Base-by-base conservation (phyloP, 2,329 filamentous ascomycete genomes). In the Sclerotiophoma versabilis region DNA sequence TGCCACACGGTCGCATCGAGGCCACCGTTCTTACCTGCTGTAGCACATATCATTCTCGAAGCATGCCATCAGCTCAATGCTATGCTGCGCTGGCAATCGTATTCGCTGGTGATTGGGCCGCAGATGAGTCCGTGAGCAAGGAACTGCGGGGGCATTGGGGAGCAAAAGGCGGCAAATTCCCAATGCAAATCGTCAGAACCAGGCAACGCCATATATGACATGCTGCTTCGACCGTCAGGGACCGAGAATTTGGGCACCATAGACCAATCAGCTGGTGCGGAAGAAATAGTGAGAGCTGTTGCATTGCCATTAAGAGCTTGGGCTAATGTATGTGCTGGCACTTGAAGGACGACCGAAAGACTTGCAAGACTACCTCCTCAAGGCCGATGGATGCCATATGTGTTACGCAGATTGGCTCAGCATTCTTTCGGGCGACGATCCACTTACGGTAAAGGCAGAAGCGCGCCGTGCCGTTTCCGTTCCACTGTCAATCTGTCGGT, bases 381-480 rank as follows among this genome's bases (percentile, higher is more conserved):
- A 51, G 58, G 62, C 66, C 61, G 63, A 62, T 54, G 61, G 58
- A 54, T 58, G 64, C 63, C 61, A 67, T 57, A 66, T 69, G 66
- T 66, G 63, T 66, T 57, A 60, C 60, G 57, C 64, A 66, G 58
- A 61, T 64, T 71, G 60, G 63, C 49, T 59, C 58, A 59, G 54
- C 53, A 49, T 54, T 42, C 48, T 47, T 29, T 61, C 61, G 63
- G 53, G 59, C 49, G 37, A 49, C 44, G 53, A 49, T 61, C 66
- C 61, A 60, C 60, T 57, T 62, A 57, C 60, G 65, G 60, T 60
- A 65, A 63, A 66, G 54, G 54, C 57, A 43, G 42, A 48, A 52
- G 59, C 67, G 68, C 60, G 59, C 69, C 68, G 70, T 68, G 58
- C 68, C 68, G 65, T 64, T 67, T 61, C 68, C 69, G 69, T 64